These are phyloP conservation scores for Lasiosphaeria hispida DNA, from an alignment of 495 filamentous ascomycete genomes.

Conservation along the genomic window DNA sequence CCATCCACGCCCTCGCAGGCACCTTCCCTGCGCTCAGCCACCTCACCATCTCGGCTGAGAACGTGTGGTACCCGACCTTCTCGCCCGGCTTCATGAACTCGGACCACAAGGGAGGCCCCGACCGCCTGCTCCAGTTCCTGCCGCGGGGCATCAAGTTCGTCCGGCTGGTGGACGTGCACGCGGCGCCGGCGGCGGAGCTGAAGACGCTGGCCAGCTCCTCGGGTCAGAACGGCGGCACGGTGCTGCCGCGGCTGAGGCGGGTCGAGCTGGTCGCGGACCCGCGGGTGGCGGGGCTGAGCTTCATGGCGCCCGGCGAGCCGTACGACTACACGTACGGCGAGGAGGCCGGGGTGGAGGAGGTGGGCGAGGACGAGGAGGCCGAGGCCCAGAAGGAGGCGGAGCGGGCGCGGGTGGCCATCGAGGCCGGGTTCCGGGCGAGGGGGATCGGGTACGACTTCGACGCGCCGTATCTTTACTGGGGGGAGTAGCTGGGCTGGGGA, in stretches of 20 bases:
- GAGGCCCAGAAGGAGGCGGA: neutral
- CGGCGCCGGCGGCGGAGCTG: neutral
- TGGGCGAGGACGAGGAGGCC: constrained; percentile 2
- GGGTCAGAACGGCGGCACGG: too few relatives aligned
- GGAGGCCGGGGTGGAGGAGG: neutral
- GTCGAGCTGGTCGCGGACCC: neutral
- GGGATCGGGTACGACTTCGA: too few relatives aligned
- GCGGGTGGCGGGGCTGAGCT: too few relatives aligned
- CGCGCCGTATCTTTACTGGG: too few relatives aligned
- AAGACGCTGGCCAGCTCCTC: neutral
- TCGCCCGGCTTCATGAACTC: neutral
- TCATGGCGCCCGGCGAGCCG: neutral
- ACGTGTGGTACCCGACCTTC: too few relatives aligned
- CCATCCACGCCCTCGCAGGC: too few relatives aligned
- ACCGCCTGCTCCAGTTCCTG: neutral
- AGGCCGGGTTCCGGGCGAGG: too few relatives aligned
- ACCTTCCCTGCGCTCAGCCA: too few relatives aligned
- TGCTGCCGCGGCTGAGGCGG: neutral
- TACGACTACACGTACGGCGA: neutral
- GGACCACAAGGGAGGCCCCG: neutral
- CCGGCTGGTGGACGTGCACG: neutral
- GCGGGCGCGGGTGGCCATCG: neutral
- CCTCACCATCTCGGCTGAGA: too few relatives aligned
- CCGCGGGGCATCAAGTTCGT: neutral
- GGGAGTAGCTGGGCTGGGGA: too few relatives aligned